Base-by-base conservation (phyloP, 1,139 yeast species). In the Yamadazyma friedrichii region DNA sequence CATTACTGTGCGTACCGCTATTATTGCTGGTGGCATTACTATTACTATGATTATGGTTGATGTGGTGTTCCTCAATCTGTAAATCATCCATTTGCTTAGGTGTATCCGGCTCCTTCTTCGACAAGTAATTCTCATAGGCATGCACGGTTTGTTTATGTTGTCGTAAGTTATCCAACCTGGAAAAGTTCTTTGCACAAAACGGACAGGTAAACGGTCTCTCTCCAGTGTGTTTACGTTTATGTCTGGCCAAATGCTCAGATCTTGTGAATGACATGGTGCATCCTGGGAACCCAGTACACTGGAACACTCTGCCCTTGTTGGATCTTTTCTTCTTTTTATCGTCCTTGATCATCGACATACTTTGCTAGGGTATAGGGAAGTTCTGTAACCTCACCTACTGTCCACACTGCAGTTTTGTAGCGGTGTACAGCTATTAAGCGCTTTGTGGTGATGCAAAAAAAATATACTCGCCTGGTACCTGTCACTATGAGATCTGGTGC, bases 61-160 rank as follows among this genome's bases (percentile, higher is more conserved):
- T 8, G 5, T 20, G 24, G 8, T 20, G 24, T 6, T 33, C 35
- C 5, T 34, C 36, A n/a, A 6, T 13, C n/a, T 34, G 26, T 3
- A 26, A n/a, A 25, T 26, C 10, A 15, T 34, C 36, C 6, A 26
- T 15, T 13, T 35, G 27, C n/a, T 31, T 22, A 10, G 35, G 35
- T 10, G 35, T 36, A 10, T 46, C 50, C n/a, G 42, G 39, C 1
- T 41, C 47, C 22, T 45, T 42, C 33, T 48, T 54, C 25, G 61
- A 57, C 42, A 70, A 56, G 49, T 70, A 78, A 43, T 73, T 76
- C 53, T 86, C 89, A 59, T 81, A 82, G 26, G 94, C 89, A 59
- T 89, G 97, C 11, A 89, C 97, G 0, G 96, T 87, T 57, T 88
- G 95, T 48, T 85, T 84, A 62, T 91, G 97, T 63, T 91, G 98